A percentile compares a stretch with the other conserved stretches of the same genome.
phyloP scores from a whole-genome alignment of 306 rosid species.

The Rosa rugosa region DNA sequence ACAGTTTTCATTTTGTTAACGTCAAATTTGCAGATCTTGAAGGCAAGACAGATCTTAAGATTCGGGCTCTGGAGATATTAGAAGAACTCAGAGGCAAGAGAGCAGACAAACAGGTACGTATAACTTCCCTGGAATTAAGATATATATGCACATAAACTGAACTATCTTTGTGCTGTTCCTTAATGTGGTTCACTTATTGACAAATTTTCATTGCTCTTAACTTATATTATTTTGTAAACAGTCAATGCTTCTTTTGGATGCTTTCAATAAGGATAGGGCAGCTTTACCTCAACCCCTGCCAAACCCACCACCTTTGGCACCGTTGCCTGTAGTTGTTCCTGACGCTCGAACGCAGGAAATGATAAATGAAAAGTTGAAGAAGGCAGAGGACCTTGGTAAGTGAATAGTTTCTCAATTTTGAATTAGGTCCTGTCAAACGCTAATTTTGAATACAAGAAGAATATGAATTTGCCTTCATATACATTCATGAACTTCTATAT shows the following conservation, averaged over 20 bases:
- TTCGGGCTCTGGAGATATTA: slow-evolving; percentile 82
- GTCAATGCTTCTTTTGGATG: slow-evolving; percentile 94
- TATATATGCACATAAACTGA: neutral
- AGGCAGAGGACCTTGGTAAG: slow-evolving; percentile 99
- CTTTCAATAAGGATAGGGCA: slow-evolving; percentile 97
- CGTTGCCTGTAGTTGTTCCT: slow-evolving; percentile 77
- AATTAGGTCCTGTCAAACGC: slow-evolving; percentile 3
- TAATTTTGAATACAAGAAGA: neutral
- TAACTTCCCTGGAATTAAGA: neutral
- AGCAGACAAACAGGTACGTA: slow-evolving; percentile 88
- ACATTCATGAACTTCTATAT: neutral
- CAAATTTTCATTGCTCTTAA: neutral
- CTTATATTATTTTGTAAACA: slow-evolving; percentile 28
- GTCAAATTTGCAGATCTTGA: slow-evolving; percentile 70
- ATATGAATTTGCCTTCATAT: neutral
- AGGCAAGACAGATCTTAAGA: slow-evolving; percentile 92
- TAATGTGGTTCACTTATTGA: slow-evolving; percentile 16
- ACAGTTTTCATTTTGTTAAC: neutral
- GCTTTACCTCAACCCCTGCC: slow-evolving; percentile 90
- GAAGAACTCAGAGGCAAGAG: slow-evolving; percentile 89
- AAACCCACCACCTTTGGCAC: slow-evolving; percentile 88
- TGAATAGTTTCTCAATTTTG: slow-evolving; percentile 4
- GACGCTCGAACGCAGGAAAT: slow-evolving; percentile 93
- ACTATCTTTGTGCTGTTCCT: neutral
- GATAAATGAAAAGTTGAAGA: slow-evolving; percentile 98